phyloP scores from a whole-genome alignment of 2,329 filamentous ascomycete species.

The Rutstroemia sp. region DNA sequence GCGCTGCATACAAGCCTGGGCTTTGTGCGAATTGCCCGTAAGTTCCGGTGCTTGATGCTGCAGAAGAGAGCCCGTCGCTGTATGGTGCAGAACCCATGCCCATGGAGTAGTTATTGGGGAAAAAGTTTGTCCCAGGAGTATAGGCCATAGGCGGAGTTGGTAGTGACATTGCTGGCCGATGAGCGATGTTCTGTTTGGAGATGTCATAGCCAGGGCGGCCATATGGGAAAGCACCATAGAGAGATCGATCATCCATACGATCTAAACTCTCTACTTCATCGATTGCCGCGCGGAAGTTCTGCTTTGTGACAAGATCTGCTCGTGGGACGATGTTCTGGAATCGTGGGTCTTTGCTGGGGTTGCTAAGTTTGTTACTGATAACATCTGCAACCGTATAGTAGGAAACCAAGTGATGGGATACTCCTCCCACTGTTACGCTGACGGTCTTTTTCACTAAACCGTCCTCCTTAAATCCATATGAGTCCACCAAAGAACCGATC shows the following conservation, averaged over 20 bases:
- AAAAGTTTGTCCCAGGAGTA: slow-evolving; percentile 12
- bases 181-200: slow-evolving; percentile 22
- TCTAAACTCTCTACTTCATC: slow-evolving; percentile 44
- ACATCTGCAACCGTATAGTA: slow-evolving; percentile 84
- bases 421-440: slow-evolving; percentile 65
- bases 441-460: slow-evolving; percentile 91
- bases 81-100: slow-evolving; percentile 15
- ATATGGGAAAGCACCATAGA: slow-evolving; percentile 19
- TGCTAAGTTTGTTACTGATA: slow-evolving; percentile 44
- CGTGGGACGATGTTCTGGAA: slow-evolving; percentile 48
- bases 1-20: slow-evolving; percentile 19
- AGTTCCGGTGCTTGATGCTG: slow-evolving; percentile 7
- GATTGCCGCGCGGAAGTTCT: slow-evolving; percentile 60
- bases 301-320: slow-evolving; percentile 48
- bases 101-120: slow-evolving; percentile 18
- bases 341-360: slow-evolving; percentile 48
- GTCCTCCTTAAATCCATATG: slow-evolving; percentile 75
- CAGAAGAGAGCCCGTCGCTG: slow-evolving; percentile 12
- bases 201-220: slow-evolving; percentile 24
- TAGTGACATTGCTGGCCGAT: slow-evolving; percentile 21
- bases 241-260: slow-evolving; percentile 23
- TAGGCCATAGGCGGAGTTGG: slow-evolving; percentile 23
- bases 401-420: slow-evolving; percentile 78
- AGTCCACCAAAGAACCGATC: slow-evolving; percentile 81
- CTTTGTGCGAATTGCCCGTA: slow-evolving; percentile 20